Percentiles rank a stretch among this genome's conserved stretches.
Conservation (phyloP, 129 eudicot genomes). For the Silybum marianum region DNA sequence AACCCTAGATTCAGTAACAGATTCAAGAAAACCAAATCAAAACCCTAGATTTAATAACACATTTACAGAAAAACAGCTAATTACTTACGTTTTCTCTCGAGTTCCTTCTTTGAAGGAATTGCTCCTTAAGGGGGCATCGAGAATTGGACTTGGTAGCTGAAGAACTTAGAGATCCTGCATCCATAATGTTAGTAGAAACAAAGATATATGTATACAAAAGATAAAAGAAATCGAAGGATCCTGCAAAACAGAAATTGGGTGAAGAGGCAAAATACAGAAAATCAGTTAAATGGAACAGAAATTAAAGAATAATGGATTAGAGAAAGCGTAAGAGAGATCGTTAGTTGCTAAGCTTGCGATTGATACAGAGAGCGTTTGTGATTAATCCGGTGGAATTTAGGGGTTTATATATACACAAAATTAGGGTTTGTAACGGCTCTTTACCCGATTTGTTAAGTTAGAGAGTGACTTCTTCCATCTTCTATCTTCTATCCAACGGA, state of each 20-base stretch:
- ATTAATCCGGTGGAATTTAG: conserved; percentile 10
- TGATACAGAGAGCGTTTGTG: conserved; percentile 9
- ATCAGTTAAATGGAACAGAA: not conserved
- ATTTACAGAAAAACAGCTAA: not conserved
- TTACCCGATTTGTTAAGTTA: not conserved
- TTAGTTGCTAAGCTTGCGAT: not conserved
- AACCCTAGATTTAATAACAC: not conserved
- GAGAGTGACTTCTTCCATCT: too few relatives aligned
- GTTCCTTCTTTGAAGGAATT: conserved; percentile 50
- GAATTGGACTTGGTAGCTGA: conserved; percentile 50
- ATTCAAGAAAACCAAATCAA: not conserved
- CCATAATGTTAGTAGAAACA: conserved; percentile 57
- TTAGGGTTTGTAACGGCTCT: conserved; percentile 24
- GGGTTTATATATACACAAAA: conserved; percentile 34
- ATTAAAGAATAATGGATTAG: not conserved
- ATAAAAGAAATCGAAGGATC: not conserved
- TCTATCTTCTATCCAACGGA: too few relatives aligned
- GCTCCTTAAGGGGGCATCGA: conserved; percentile 70
- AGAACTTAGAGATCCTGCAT: conserved; percentile 61
- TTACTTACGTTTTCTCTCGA: conserved; percentile 81
- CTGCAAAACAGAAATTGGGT: conserved; percentile 29
- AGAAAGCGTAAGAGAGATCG: conserved; percentile 11
- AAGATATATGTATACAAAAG: conserved; percentile 22
- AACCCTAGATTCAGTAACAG: not conserved
- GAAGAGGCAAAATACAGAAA: not conserved